phyloP scores from a whole-genome alignment of 176 grass and related monocot genomes.

The Ampelocalamus luodianensis region DNA sequence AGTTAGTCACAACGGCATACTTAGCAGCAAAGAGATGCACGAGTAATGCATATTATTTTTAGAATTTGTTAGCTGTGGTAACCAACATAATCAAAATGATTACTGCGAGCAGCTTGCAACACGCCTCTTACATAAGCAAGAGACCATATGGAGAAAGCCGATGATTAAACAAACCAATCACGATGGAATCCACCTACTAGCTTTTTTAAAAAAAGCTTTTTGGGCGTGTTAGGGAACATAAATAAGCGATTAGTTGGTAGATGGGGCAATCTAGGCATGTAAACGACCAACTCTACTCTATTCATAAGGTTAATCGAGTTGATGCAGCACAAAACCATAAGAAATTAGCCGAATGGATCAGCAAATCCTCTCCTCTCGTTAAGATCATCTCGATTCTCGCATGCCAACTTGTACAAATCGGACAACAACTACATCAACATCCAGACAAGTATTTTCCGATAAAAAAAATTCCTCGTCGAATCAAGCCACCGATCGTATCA shows the following conservation, averaged over 20 bases:
- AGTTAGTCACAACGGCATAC: background rate
- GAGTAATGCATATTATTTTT: background rate
- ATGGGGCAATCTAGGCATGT: background rate
- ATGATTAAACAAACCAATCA: background rate
- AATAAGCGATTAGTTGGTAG: background rate
- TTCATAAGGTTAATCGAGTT: background rate
- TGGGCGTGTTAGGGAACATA: background rate
- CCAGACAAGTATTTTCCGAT: background rate
- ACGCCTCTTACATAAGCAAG: background rate
- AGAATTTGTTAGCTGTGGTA: background rate
- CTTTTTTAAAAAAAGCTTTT: background rate
- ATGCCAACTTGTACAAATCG: background rate
- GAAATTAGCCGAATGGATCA: background rate
- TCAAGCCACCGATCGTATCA: background rate
- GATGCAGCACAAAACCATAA: background rate
- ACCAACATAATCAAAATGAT: background rate
- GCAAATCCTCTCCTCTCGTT: background rate
- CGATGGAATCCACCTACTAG: background rate
- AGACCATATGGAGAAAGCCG: background rate
- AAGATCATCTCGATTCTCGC: background rate
- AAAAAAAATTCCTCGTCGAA: background rate
- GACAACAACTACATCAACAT: background rate
- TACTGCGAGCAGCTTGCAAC: background rate
- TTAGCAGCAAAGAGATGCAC: background rate
- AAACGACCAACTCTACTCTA: background rate